Evolutionary conservation across 2,329 filamentous ascomycete genomes (phyloP).

Genomic region (Fragosphaeria purpurea): DNA sequence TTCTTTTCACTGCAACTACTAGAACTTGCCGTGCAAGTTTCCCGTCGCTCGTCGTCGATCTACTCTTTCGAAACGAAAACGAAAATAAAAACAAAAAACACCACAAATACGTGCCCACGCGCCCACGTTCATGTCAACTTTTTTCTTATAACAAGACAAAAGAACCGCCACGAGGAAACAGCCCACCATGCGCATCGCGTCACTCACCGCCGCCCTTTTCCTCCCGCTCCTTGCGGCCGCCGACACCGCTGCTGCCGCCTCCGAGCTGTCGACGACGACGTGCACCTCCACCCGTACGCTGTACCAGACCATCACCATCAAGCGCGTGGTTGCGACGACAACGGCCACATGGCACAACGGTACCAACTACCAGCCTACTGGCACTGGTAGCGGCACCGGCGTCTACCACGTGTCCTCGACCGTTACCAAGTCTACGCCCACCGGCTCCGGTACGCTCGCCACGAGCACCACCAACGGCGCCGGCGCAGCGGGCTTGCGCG

Average conservation of each 20-base stretch:
- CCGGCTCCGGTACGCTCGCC: constrained; percentile 23
- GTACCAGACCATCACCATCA: constrained; percentile 33
- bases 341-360: constrained; percentile 26
- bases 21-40: background rate
- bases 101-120: background rate
- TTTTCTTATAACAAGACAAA: background rate
- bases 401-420: constrained; percentile 22
- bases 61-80: background rate
- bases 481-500: constrained; percentile 34
- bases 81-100: background rate
- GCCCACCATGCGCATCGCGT: constrained; percentile 31
- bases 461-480: constrained; percentile 31
- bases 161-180: background rate
- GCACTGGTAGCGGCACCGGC: constrained; percentile 19
- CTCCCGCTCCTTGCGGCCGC: constrained; percentile 46
- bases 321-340: constrained; percentile 24
- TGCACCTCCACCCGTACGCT: constrained; percentile 42
- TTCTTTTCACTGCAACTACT: background rate
- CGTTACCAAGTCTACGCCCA: constrained; percentile 18
- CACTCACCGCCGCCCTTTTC: constrained; percentile 35
- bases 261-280: constrained; percentile 35
- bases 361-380: constrained; percentile 19
- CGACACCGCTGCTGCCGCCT: constrained; percentile 31
- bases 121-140: background rate
- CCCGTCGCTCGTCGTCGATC: background rate